Evolutionary conservation across 345 rosid genomes (phyloP).

Genomic region (Barbarea vulgaris): DNA sequence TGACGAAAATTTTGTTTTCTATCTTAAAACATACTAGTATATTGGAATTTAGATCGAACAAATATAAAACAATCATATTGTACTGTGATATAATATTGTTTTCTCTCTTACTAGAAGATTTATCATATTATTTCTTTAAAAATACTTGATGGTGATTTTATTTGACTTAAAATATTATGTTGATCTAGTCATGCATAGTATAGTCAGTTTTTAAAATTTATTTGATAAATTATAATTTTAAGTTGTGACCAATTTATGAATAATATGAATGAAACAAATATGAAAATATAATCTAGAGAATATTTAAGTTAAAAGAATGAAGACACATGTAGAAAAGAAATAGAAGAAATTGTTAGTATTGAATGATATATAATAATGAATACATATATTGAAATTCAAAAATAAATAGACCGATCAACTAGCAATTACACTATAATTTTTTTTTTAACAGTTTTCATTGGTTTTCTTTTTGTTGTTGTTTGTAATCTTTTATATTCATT

Average conservation of each 20-base stretch:
- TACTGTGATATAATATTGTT: neutral
- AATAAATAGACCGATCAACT: too few species aligned
- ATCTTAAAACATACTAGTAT: neutral
- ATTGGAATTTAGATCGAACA: neutral
- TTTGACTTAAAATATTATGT: too few species aligned
- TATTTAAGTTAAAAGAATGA: neutral
- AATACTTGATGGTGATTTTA: neutral
- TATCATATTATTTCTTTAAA: neutral
- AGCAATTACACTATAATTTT: neutral
- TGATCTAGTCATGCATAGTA: neutral
- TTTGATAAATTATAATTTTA: neutral
- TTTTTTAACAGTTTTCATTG: neutral
- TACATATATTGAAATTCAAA: neutral
- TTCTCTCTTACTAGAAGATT: neutral
- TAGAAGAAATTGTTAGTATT: neutral
- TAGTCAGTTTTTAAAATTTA: neutral
- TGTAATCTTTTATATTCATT: neutral
- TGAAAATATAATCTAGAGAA: neutral
- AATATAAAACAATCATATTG: neutral
- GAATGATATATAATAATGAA: neutral
- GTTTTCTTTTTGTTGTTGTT: neutral
- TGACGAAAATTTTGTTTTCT: neutral
- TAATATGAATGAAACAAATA: neutral
- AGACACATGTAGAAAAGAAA: neutral
- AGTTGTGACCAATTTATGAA: neutral